Conservation (phyloP, 768 basidiomycete species). For the Kwoniella dejecticola region DNA sequence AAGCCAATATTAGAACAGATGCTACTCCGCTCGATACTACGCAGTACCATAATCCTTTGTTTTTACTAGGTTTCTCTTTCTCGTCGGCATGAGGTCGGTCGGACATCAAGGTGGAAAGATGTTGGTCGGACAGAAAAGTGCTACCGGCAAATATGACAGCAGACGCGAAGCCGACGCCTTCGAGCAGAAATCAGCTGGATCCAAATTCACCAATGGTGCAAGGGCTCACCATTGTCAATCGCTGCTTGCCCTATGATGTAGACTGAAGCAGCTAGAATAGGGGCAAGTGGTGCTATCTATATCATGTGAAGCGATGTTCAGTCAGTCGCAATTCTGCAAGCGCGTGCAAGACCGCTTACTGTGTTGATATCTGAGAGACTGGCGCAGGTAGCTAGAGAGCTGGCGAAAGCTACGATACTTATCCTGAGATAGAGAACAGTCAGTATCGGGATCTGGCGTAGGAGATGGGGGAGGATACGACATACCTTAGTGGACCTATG, state of each 20-base stretch:
- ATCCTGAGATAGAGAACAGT: background rate
- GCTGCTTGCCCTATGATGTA: conserved; percentile 14
- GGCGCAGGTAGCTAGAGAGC: background rate
- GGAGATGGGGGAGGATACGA: background rate
- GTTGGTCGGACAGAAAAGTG: conserved; percentile 6
- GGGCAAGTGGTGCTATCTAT: conserved; percentile 7
- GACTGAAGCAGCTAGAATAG: conserved; percentile 1
- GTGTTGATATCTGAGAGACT: background rate
- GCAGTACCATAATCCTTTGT: background rate
- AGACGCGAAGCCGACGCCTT: conserved; percentile 1
- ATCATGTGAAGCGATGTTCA: background rate
- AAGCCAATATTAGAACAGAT: conserved; percentile 2
- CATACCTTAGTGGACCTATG: conserved; percentile 30
- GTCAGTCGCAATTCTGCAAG: too few species aligned
- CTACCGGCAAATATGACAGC: conserved; percentile 13
- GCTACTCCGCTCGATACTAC: conserved; percentile 5
- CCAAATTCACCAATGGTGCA: background rate
- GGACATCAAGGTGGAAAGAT: background rate
- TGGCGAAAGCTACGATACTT: background rate
- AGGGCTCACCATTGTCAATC: conserved; percentile 9
- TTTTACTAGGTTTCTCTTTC: conserved; percentile 8
- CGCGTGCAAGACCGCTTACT: background rate
- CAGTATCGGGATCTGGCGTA: background rate
- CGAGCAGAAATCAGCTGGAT: background rate
- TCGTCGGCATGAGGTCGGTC: conserved; percentile 4